These are phyloP conservation scores for Stagonosporopsis cucurbitacearum DNA, from an alignment of 2,329 filamentous ascomycete genomes.

Conservation along the genomic window DNA sequence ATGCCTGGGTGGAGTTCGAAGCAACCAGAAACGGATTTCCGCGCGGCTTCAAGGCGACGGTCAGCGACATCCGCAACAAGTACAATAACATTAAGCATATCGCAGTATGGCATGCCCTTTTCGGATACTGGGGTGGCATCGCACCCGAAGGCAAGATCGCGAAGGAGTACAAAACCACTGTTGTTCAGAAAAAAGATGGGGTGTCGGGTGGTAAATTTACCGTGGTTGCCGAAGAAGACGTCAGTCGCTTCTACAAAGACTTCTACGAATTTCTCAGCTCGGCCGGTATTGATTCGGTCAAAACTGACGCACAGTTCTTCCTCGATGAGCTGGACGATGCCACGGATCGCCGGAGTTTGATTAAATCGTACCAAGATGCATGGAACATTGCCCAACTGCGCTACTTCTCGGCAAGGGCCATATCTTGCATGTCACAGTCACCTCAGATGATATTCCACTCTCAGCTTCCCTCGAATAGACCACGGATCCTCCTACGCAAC, in stretches of 20 bases:
- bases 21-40: slow-evolving; percentile 83
- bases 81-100: slow-evolving; percentile 80
- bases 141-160: slow-evolving; percentile 76
- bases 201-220: slow-evolving; percentile 71
- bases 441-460: slow-evolving; percentile 87
- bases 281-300: slow-evolving; percentile 82
- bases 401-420: slow-evolving; percentile 77
- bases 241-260: slow-evolving; percentile 81
- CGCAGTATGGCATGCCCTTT: slow-evolving; percentile 91
- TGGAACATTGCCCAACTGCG: slow-evolving; percentile 81
- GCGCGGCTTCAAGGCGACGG: slow-evolving; percentile 73
- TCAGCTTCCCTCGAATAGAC: slow-evolving; percentile 77
- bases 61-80: slow-evolving; percentile 70
- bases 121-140: slow-evolving; percentile 74
- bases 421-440: slow-evolving; percentile 93
- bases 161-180: slow-evolving; percentile 75
- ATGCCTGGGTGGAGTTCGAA: slow-evolving; percentile 79
- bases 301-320: slow-evolving; percentile 92
- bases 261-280: slow-evolving; percentile 83
- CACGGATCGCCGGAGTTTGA: slow-evolving; percentile 72
- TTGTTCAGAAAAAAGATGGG: slow-evolving; percentile 62
- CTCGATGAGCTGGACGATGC: slow-evolving; percentile 77
- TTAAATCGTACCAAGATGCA: slow-evolving; percentile 79
- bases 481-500: slow-evolving; percentile 78
- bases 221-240: slow-evolving; percentile 76